Conservation (phyloP, 2,329 filamentous ascomycete genomes). For the Pseudopithomyces maydicus region DNA sequence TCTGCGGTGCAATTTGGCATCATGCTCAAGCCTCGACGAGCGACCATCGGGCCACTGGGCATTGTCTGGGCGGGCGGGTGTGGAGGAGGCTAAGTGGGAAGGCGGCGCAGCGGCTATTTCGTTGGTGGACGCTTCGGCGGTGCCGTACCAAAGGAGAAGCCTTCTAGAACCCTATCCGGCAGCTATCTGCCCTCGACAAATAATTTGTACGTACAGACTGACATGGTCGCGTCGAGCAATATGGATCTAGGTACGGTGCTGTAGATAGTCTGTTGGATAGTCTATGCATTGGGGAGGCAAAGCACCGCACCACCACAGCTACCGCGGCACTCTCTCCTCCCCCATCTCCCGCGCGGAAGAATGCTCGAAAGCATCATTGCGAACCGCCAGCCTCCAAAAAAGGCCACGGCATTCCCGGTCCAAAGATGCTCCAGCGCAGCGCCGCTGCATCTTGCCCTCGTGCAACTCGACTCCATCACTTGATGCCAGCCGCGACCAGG, state of each 20-base stretch:
- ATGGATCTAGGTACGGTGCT: not conserved
- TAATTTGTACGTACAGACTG: not conserved
- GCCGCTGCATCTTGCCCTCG: not conserved
- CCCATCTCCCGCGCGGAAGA: no score
- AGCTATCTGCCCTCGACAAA: not conserved
- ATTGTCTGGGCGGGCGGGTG: constrained; percentile 7
- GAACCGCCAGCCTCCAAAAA: no score
- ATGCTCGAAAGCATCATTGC: no score
- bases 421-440: no score
- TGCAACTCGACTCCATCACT: not conserved
- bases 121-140: constrained; percentile 9
- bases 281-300: not conserved
- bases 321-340: no score
- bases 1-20: constrained; percentile 18
- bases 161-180: constrained; percentile 20
- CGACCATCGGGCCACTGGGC: constrained; percentile 10
- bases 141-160: constrained; percentile 7
- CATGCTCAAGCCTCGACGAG: constrained; percentile 17
- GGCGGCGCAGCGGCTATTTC: constrained; percentile 1
- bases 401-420: not conserved
- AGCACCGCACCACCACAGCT: no score
- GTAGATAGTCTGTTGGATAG: not conserved
- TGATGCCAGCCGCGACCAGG: constrained; percentile 1
- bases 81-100: constrained; percentile 6
- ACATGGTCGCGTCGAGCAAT: not conserved